These are phyloP conservation scores for Setomelanomma holmii DNA, from an alignment of 2,329 filamentous ascomycete species.

Conservation along the genomic window DNA sequence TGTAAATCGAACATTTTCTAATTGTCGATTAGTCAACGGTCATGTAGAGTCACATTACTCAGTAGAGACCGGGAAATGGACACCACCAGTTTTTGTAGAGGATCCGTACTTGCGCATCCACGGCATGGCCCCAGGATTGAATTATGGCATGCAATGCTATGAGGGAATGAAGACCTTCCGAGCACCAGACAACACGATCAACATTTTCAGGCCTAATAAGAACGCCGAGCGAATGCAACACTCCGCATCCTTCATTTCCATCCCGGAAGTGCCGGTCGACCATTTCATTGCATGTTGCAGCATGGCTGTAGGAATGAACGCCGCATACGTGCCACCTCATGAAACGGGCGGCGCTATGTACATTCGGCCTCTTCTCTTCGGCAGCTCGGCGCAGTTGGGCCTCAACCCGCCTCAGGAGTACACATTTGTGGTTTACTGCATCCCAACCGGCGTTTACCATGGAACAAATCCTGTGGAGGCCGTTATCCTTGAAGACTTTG, in stretches of 20 bases:
- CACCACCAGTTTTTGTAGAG: slow-evolving; percentile 76
- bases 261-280: slow-evolving; percentile 78
- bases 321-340: slow-evolving; percentile 88
- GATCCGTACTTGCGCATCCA: slow-evolving; percentile 89
- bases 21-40: slow-evolving; percentile 73
- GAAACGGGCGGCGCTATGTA: slow-evolving; percentile 91
- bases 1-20: background rate
- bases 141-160: slow-evolving; percentile 96
- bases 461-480: slow-evolving; percentile 86
- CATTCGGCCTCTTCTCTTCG: slow-evolving; percentile 87
- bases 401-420: slow-evolving; percentile 90
- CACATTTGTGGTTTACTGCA: slow-evolving; percentile 86
- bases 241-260: slow-evolving; percentile 81
- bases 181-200: slow-evolving; percentile 73
- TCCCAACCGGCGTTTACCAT: slow-evolving; percentile 94
- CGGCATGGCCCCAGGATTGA: slow-evolving; percentile 92
- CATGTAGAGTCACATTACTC: slow-evolving; percentile 91
- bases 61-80: slow-evolving; percentile 76
- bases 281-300: slow-evolving; percentile 79
- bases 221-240: slow-evolving; percentile 87
- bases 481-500: slow-evolving; percentile 89
- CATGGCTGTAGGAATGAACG: slow-evolving; percentile 85
- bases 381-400: slow-evolving; percentile 84
- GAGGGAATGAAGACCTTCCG: slow-evolving; percentile 99
- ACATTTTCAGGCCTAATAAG: slow-evolving; percentile 84